Percentiles rank a stretch among this genome's conserved stretches.
These are phyloP conservation scores for Hevea brasiliensis DNA, from an alignment of 345 rosid genomes.

Conservation along the genomic window DNA sequence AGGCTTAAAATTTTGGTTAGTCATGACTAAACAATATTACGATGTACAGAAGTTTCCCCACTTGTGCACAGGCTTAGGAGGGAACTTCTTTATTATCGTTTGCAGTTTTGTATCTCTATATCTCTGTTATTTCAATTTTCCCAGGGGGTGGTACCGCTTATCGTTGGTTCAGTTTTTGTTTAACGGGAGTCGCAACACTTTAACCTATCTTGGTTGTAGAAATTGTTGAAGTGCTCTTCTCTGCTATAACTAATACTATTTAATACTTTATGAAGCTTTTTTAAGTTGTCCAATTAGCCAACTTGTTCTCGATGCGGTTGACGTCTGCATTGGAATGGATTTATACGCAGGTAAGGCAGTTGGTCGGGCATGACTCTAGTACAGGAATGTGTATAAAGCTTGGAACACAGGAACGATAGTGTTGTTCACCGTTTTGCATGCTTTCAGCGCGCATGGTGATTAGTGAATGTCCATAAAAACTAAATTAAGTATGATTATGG, in stretches of 20 bases:
- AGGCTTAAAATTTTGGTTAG: conserved; percentile 47
- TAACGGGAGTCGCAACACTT: conserved; percentile 1
- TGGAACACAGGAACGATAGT: no score
- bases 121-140: conserved; percentile 6
- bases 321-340: no score
- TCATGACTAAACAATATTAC: conserved; percentile 17
- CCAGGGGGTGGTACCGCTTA: conserved; percentile 18
- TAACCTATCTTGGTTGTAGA: conserved; percentile 24
- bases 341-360: no score
- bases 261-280: not conserved
- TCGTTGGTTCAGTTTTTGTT: conserved; percentile 14
- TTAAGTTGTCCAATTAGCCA: no score
- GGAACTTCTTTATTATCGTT: conserved; percentile 34
- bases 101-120: conserved; percentile 35
- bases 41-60: conserved; percentile 35
- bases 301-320: not conserved
- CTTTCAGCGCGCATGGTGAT: no score
- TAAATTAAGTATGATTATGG: no score
- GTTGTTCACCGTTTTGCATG: no score
- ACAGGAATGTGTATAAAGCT: no score
- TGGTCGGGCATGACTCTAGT: no score
- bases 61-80: conserved; percentile 19
- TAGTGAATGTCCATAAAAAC: no score
- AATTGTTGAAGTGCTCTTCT: conserved; percentile 25
- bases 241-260: conserved; percentile 6